phyloP scores from a whole-genome alignment of 163 green algal species.

The Chlorella variabilis region DNA sequence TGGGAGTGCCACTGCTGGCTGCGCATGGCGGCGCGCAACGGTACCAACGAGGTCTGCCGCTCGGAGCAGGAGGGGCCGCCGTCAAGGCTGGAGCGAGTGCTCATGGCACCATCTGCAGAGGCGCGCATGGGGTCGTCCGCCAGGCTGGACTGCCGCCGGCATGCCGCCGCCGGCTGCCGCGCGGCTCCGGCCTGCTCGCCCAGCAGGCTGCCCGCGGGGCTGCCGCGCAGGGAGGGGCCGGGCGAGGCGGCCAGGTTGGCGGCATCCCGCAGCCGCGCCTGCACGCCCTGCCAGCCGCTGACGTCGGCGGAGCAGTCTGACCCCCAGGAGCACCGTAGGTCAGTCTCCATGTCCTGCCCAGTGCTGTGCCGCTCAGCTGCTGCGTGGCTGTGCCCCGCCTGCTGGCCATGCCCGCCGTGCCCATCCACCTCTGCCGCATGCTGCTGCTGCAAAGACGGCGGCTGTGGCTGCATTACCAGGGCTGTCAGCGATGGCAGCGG shows the following conservation, averaged over 20 bases:
- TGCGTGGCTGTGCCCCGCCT: not conserved
- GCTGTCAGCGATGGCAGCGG: too few relatives aligned
- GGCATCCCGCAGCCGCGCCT: conserved; percentile 9
- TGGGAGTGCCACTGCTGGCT: conserved; percentile 22
- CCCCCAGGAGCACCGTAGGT: conserved; percentile 35
- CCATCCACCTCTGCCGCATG: not conserved
- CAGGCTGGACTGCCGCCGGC: not conserved
- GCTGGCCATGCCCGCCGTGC: not conserved
- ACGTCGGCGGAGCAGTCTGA: conserved; percentile 29
- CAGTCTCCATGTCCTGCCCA: conserved; percentile 35
- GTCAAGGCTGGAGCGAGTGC: conserved; percentile 24
- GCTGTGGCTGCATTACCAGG: not conserved
- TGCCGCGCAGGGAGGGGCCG: not conserved
- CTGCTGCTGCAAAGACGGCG: not conserved
- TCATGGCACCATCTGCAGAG: not conserved
- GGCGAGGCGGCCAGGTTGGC: not conserved
- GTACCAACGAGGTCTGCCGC: conserved; percentile 18
- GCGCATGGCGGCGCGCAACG: conserved; percentile 8
- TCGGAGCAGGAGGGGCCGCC: conserved; percentile 37
- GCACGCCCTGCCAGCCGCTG: conserved; percentile 5
- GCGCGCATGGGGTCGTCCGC: not conserved
- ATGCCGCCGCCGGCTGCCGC: not conserved
- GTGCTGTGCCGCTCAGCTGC: conserved; percentile 14
- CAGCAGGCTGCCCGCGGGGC: not conserved
- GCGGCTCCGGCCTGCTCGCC: not conserved